Evolutionary conservation across 2,329 filamentous ascomycete species (phyloP), one percentile per base, ranked within the genome.

Genomic region (Cytospora piceicola): DNA sequence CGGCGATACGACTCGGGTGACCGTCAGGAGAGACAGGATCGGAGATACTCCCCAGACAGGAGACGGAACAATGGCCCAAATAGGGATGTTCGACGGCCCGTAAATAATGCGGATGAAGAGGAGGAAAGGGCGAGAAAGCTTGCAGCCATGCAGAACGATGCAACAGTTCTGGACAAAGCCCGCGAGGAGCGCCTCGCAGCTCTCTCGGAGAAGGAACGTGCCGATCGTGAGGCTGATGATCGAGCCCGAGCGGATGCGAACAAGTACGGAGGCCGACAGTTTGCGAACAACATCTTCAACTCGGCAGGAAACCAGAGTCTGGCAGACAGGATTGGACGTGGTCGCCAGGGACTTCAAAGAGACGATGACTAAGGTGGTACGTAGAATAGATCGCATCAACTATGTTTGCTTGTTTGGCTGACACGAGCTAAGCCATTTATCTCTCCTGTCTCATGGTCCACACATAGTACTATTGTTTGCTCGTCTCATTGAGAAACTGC

Each of bases 141-240:
- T 22, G 90, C 88, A 20, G 88, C 87, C 11, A 93, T 93, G 90
- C 89, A 91, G 74, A 83, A 84, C 22, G 89, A 88, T 32, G 90
- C 90, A 5, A 83, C 82, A 1, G 86, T 90, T 14, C 80, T 96
- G 57, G 91, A 94, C 71, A 74, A 81, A n/a, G 88, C 90, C 70
- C 88, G 93, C 36, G 85, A 86, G 69, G 83, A 85, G 66, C 85
- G 92, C 29, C 79, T 96, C 12, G 85, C 86, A 0, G 86, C 87
- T 1, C 78, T 94, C 22, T 88, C 86, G 29, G 85, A 87, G 69
- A 82, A 82, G 67, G 92, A 96, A 70, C 83, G 85, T 58, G 80
- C 80, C 22, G 85, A 88, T 54, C 82, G 83, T 15, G 88, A 91
- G 67, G 85, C 86, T 0, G 92, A 96, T 62, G 87, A 93, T 34